Evolutionary conservation across 495 filamentous ascomycete genomes (phyloP).

Genomic region (Aspergillus bertholletiae): DNA sequence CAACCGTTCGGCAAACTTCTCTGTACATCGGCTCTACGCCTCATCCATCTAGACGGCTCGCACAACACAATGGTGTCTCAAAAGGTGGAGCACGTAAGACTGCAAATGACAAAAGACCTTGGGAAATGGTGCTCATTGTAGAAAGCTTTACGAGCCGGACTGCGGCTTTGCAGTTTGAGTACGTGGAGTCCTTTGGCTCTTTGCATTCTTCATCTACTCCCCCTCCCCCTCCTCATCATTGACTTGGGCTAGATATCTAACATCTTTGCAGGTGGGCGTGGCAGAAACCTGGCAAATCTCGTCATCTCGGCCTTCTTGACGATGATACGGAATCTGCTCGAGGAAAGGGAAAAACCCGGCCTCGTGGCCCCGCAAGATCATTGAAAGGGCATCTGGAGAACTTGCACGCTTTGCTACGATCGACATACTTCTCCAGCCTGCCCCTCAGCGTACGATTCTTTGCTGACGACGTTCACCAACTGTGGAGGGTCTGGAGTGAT

Average conservation of each 20-base stretch:
- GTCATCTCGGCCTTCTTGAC: background rate
- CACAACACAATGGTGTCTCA: slow-evolving; percentile 81
- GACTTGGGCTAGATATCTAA: background rate
- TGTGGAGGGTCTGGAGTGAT: slow-evolving; percentile 63
- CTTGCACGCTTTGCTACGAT: slow-evolving; percentile 73
- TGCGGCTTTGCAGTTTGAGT: slow-evolving; percentile 95
- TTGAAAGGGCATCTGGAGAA: slow-evolving; percentile 65
- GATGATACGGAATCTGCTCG: background rate
- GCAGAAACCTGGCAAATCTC: slow-evolving; percentile 63
- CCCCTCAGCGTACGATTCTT: slow-evolving; percentile 85
- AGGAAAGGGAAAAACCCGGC: slow-evolving; percentile 21
- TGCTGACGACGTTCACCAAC: slow-evolving; percentile 56
- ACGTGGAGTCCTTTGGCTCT: slow-evolving; percentile 25
- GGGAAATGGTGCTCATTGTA: slow-evolving; percentile 90
- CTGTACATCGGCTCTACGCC: slow-evolving; percentile 92
- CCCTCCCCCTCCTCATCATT: background rate
- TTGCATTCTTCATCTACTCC: too few relatives aligned
- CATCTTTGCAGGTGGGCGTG: slow-evolving; percentile 76
- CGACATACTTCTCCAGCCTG: slow-evolving; percentile 73
- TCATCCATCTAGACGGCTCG: slow-evolving; percentile 73
- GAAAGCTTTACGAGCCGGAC: slow-evolving; percentile 83
- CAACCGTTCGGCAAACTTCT: slow-evolving; percentile 58
- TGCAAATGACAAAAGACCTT: slow-evolving; percentile 66
- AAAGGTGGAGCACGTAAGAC: slow-evolving; percentile 81
- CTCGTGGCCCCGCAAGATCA: slow-evolving; percentile 51